Conservation (phyloP, 2,329 filamentous ascomycete species). For the Colletotrichum sansevieriae region DNA sequence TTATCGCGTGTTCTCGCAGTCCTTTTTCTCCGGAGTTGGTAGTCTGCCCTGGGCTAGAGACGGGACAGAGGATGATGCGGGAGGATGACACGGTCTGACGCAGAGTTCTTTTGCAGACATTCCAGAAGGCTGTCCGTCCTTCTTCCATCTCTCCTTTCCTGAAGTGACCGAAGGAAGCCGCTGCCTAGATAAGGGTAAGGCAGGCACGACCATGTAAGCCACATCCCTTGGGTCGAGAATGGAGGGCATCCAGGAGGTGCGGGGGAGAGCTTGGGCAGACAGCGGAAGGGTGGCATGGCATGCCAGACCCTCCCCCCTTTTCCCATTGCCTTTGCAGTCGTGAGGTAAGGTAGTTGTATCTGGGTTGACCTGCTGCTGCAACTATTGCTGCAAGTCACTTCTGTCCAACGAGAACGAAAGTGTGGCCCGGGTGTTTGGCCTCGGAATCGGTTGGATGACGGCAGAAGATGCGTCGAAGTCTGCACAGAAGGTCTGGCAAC, state of each 20-base stretch:
- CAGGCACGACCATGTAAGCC: conserved; percentile 25
- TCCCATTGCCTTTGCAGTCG: not conserved
- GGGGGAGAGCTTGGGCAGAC: conserved; percentile 1
- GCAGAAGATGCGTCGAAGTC: conserved; percentile 41
- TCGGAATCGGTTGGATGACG: conserved; percentile 13
- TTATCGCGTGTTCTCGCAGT: not conserved
- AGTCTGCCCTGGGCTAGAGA: not conserved
- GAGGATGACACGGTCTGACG: not conserved
- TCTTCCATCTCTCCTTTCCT: not conserved
- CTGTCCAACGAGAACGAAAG: not conserved
- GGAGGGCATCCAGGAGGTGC: conserved; percentile 20
- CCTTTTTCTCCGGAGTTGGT: not conserved
- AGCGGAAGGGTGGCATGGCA: not conserved
- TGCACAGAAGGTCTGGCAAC: conserved; percentile 36
- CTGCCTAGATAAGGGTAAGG: conserved; percentile 14
- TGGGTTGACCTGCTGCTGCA: conserved; percentile 5
- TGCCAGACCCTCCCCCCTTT: not conserved
- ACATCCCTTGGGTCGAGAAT: not conserved
- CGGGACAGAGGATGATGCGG: conserved; percentile 6
- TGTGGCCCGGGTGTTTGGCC: conserved; percentile 6
- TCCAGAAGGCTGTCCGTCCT: conserved; percentile 26
- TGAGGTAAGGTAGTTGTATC: not conserved
- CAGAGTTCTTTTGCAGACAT: conserved; percentile 19
- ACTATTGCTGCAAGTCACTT: conserved; percentile 28
- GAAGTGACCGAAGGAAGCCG: conserved; percentile 39